Conservation (phyloP, 179 eudicot genomes). For the Nepenthes alata region DNA sequence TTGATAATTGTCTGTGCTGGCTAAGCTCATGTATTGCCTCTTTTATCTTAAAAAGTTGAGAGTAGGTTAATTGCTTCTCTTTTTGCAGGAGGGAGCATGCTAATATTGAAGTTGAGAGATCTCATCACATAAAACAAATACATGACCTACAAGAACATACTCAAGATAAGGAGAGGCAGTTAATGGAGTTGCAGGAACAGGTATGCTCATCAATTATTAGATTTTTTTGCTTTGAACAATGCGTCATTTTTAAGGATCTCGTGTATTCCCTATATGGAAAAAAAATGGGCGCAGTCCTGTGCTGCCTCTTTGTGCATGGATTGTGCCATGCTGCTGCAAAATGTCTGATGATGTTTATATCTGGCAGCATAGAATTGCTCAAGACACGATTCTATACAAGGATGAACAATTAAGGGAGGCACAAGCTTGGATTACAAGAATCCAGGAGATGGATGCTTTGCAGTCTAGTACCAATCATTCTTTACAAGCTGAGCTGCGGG, state of each 20-base stretch:
- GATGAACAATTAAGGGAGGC: slow-evolving; percentile 92
- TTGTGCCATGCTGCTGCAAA: neutral
- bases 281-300: neutral
- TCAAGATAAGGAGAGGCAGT: slow-evolving; percentile 81
- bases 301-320: neutral
- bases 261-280: neutral
- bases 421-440: slow-evolving; percentile 76
- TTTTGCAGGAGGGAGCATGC: slow-evolving; percentile 83
- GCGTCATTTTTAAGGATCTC: neutral
- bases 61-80: neutral
- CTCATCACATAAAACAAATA: slow-evolving; percentile 75
- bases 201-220: slow-evolving; percentile 22
- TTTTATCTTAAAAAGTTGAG: neutral
- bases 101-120: slow-evolving; percentile 82
- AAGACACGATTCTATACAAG: slow-evolving; percentile 61
- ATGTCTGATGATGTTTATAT: slow-evolving; percentile 6
- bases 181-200: slow-evolving; percentile 96
- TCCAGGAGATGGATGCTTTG: slow-evolving; percentile 83
- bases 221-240: neutral
- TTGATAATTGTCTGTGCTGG: neutral
- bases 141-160: slow-evolving; percentile 91
- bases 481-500: slow-evolving; percentile 82
- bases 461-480: slow-evolving; percentile 48
- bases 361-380: slow-evolving; percentile 76
- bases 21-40: neutral